phyloP scores from a whole-genome alignment of 306 rosid species.

The Rosa persica region DNA sequence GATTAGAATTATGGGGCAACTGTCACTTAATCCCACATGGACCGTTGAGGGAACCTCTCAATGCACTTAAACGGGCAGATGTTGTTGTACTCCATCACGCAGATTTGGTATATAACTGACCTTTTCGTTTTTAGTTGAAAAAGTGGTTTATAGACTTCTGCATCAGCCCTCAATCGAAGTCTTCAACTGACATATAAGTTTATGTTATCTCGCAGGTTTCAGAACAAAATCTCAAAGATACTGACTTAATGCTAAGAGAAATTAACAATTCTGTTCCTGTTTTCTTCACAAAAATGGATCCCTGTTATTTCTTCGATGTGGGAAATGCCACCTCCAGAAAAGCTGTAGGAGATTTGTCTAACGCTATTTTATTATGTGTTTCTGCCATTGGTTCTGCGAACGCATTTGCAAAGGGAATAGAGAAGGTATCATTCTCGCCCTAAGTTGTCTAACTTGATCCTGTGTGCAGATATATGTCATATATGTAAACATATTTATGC shows the following conservation, averaged over 20 bases:
- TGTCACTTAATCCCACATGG: conserved; percentile 70
- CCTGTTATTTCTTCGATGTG: conserved; percentile 60
- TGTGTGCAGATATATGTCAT: not conserved
- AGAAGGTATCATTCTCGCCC: conserved; percentile 52
- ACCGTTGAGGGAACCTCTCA: conserved; percentile 86
- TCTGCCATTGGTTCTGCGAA: conserved; percentile 90
- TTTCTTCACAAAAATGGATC: conserved; percentile 78
- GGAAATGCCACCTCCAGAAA: conserved; percentile 40
- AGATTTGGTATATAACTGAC: conserved; percentile 53
- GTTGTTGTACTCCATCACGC: conserved; percentile 75
- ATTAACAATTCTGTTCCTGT: conserved; percentile 49
- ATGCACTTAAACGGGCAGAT: conserved; percentile 70
- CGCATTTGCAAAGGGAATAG: conserved; percentile 64
- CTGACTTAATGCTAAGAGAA: conserved; percentile 40
- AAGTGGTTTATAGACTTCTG: not conserved
- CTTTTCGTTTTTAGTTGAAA: not conserved
- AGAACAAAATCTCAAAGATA: conserved; percentile 48
- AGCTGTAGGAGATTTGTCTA: conserved; percentile 44
- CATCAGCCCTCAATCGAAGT: not conserved
- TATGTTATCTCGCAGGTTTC: conserved; percentile 59
- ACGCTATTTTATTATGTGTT: conserved; percentile 56
- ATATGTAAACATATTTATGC: not conserved
- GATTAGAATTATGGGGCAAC: conserved; percentile 77
- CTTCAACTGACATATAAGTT: conserved; percentile 13
- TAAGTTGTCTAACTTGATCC: not conserved